phyloP scores from a whole-genome alignment of 2,329 filamentous ascomycete genomes.

The Epicoccum nigrum region DNA sequence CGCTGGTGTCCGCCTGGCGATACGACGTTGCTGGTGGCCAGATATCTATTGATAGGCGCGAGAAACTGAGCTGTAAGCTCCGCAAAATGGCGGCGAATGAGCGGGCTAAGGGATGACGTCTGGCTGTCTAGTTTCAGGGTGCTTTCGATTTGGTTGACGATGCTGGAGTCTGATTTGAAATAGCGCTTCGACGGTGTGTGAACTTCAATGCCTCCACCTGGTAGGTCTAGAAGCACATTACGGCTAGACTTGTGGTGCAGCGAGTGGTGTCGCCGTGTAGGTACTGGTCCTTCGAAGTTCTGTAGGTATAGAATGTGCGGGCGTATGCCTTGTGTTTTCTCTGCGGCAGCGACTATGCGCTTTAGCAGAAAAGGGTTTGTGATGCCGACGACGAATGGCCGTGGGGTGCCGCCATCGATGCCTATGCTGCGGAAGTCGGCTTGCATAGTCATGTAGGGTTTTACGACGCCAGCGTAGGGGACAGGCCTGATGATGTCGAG shows the following conservation, averaged over 20 bases:
- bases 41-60: slow-evolving; percentile 49
- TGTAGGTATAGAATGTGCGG: slow-evolving; percentile 50
- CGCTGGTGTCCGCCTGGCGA: slow-evolving; percentile 45
- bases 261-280: slow-evolving; percentile 45
- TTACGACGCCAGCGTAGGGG: slow-evolving; percentile 49
- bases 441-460: slow-evolving; percentile 53
- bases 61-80: slow-evolving; percentile 51
- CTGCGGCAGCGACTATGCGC: slow-evolving; percentile 44
- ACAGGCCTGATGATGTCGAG: slow-evolving; percentile 50
- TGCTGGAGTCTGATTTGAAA: slow-evolving; percentile 45
- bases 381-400: slow-evolving; percentile 49
- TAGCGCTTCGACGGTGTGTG: slow-evolving; percentile 46
- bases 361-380: slow-evolving; percentile 52
- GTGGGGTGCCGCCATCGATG: slow-evolving; percentile 47
- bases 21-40: slow-evolving; percentile 45
- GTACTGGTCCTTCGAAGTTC: slow-evolving; percentile 44
- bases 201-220: slow-evolving; percentile 48
- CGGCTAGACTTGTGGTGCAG: slow-evolving; percentile 45
- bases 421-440: slow-evolving; percentile 50
- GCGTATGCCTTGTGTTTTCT: slow-evolving; percentile 39
- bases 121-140: slow-evolving; percentile 40
- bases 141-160: slow-evolving; percentile 44
- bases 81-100: slow-evolving; percentile 51
- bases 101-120: slow-evolving; percentile 43
- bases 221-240: slow-evolving; percentile 47